These are phyloP conservation scores for Heterobasidion irregulare DNA, from an alignment of 1,284 basidiomycete genomes.

Conservation along the genomic window DNA sequence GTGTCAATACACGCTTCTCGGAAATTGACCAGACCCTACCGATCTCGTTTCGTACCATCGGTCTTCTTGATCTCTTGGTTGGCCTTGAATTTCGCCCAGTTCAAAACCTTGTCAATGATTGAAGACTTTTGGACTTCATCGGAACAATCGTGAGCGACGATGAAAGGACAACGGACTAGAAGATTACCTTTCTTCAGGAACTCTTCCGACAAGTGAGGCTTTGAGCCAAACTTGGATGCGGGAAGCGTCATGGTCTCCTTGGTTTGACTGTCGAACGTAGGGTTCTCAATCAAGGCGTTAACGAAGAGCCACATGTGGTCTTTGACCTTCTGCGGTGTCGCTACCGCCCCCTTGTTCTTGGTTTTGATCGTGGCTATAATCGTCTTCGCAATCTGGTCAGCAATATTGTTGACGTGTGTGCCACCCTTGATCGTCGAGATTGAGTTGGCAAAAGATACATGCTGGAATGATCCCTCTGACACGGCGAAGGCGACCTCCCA, in stretches of 20 bases:
- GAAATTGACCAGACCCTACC: slow-evolving; percentile 35
- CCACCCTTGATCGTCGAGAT: slow-evolving; percentile 98
- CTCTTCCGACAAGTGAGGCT: slow-evolving; percentile 78
- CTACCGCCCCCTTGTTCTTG: slow-evolving; percentile 93
- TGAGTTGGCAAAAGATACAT: slow-evolving; percentile 97
- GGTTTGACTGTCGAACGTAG: slow-evolving; percentile 98
- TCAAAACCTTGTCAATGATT: slow-evolving; percentile 89
- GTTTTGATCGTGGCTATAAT: slow-evolving; percentile 79
- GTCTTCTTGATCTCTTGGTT: slow-evolving; percentile 96
- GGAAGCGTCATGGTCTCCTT: slow-evolving; percentile 94
- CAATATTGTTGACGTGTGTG: slow-evolving; percentile 84
- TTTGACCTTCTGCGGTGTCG: slow-evolving; percentile 92
- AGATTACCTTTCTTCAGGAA: slow-evolving; percentile 88
- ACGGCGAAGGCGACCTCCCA: slow-evolving; percentile 98
- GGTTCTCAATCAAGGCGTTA: slow-evolving; percentile 95
- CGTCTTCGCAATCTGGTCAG: slow-evolving; percentile 86
- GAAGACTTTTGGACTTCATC: slow-evolving; percentile 77
- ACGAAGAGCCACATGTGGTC: slow-evolving; percentile 99
- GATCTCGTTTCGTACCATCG: slow-evolving; percentile 88
- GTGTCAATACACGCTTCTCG: neutral
- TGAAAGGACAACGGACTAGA: slow-evolving; percentile 8
- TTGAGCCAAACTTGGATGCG: slow-evolving; percentile 86
- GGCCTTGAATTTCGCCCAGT: slow-evolving; percentile 96
- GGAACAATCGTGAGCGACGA: neutral
- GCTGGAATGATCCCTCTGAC: slow-evolving; percentile 86